These are phyloP conservation scores for Plantago ovata DNA, from an alignment of 257 asterid genomes.

Conservation along the genomic window DNA sequence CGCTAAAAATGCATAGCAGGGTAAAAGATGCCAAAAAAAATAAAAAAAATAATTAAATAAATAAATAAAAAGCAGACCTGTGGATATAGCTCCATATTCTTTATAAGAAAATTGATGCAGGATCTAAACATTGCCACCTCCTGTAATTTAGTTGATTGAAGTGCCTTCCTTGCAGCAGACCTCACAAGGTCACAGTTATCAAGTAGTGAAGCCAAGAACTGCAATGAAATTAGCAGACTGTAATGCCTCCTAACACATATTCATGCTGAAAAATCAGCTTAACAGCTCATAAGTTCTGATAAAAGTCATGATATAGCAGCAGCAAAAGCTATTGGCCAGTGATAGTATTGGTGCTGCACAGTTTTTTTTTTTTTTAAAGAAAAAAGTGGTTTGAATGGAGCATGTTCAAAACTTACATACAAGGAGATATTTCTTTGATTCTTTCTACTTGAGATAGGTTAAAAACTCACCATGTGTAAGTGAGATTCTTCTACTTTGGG, in stretches of 20 bases:
- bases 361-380: no score
- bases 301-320: no score
- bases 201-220: slow-evolving; percentile 62
- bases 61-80: slow-evolving; percentile 57
- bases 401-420: no score
- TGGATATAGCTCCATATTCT: slow-evolving; percentile 67
- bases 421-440: no score
- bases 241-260: background rate
- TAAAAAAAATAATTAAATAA: slow-evolving; percentile 3
- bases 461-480: slow-evolving; percentile 59
- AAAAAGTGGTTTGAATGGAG: no score
- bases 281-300: no score
- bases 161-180: slow-evolving; percentile 57
- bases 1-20: background rate
- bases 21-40: background rate
- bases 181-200: slow-evolving; percentile 57
- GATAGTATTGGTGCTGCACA: no score
- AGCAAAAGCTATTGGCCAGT: no score
- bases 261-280: no score
- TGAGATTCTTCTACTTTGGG: slow-evolving; percentile 61
- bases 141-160: slow-evolving; percentile 48
- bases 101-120: slow-evolving; percentile 51
- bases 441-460: slow-evolving; percentile 15
- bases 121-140: slow-evolving; percentile 52
- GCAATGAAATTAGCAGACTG: slow-evolving; percentile 32